Conservation (phyloP, 805 yeast species). For the Saccharomycopsis selenospora region DNA sequence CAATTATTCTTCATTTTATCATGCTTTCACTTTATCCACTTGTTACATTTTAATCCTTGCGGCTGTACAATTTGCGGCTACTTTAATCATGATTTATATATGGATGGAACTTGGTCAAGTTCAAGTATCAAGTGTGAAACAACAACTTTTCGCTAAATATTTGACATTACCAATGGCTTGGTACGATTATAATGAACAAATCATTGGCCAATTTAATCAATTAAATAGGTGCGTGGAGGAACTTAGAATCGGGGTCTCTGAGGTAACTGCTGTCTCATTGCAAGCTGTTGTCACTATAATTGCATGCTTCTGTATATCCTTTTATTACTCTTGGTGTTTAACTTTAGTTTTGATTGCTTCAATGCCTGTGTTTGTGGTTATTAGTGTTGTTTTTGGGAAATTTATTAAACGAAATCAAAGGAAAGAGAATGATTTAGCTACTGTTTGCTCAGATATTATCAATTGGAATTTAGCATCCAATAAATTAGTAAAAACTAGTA, state of each 20-base stretch:
- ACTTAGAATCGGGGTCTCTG: conserved; percentile 57
- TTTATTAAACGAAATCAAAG: conserved; percentile 43
- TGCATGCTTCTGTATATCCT: conserved; percentile 54
- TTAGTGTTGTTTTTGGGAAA: conserved; percentile 45
- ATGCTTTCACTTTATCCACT: not conserved
- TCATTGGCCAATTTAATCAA: conserved; percentile 60
- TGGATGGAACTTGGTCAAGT: conserved; percentile 73
- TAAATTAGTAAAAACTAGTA: conserved; percentile 52
- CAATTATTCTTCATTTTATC: conserved; percentile 24
- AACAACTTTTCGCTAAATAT: conserved; percentile 36
- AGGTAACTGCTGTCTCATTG: conserved; percentile 50
- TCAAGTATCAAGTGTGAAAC: conserved; percentile 54
- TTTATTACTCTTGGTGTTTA: conserved; percentile 77
- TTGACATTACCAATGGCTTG: conserved; percentile 45
- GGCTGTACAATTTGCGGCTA: conserved; percentile 35
- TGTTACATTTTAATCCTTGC: conserved; percentile 41
- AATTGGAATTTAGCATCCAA: conserved; percentile 66
- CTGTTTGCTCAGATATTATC: conserved; percentile 50
- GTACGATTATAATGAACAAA: conserved; percentile 51
- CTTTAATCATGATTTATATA: conserved; percentile 47
- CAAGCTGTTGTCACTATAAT: conserved; percentile 47
- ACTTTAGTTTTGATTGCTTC: conserved; percentile 71
- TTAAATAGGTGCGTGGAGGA: conserved; percentile 71
- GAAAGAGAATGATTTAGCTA: conserved; percentile 49
- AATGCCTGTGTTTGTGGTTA: conserved; percentile 54